Evolutionary conservation across 306 rosid genomes (phyloP).

Genomic region (Benincasa hispida): DNA sequence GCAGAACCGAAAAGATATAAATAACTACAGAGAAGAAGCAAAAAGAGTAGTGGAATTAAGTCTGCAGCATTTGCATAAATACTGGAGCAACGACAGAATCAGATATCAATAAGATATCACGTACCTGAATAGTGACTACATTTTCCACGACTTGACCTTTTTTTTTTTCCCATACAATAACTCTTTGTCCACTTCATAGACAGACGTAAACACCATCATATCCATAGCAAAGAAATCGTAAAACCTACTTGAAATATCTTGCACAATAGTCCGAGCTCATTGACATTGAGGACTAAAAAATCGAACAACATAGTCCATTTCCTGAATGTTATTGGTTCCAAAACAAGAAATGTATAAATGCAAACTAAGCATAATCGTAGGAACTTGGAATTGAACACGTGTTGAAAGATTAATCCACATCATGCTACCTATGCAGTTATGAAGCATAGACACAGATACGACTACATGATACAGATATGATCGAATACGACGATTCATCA

Average conservation of each 20-base stretch:
- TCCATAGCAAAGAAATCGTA: background rate
- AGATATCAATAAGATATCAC: constrained; percentile 11
- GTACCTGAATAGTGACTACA: constrained; percentile 81
- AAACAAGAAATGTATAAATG: background rate
- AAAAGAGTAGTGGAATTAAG: background rate
- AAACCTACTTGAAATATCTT: background rate
- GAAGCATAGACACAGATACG: too few species aligned
- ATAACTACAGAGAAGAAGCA: background rate
- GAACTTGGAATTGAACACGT: background rate
- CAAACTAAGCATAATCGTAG: background rate
- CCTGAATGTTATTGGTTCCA: background rate
- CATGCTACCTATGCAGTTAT: too few species aligned
- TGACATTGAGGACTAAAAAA: background rate
- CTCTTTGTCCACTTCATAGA: constrained; percentile 71
- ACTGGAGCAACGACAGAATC: background rate
- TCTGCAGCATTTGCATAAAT: background rate
- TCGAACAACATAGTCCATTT: background rate
- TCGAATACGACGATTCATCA: too few species aligned
- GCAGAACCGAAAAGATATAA: background rate
- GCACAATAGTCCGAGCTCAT: background rate
- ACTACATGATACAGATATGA: too few species aligned
- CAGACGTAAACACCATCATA: constrained; percentile 16
- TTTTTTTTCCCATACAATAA: constrained; percentile 56
- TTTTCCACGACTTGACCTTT: constrained; percentile 57
- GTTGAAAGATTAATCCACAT: constrained; percentile 7